Base-by-base conservation (phyloP, 164 flowering plant genomes). In the Stephania cephalantha region DNA sequence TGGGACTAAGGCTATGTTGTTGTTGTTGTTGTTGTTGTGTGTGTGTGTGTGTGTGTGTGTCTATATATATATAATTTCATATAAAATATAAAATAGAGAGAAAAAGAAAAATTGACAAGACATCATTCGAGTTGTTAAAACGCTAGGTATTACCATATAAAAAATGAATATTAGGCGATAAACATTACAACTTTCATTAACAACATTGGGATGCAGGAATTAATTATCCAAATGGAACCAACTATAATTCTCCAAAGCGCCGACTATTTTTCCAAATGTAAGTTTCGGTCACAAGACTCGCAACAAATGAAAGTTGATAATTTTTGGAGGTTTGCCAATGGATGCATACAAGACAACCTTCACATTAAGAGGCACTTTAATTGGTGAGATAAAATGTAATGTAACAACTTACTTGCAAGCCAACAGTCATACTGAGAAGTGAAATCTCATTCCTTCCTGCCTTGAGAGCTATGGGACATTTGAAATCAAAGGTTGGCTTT, bases 361-460 rank as follows among this genome's bases (percentile, higher is more conserved):
- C 2, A 29, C 22, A 17, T 20, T 18, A 70, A 74, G 9, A 4
- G 20, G 4, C 9, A 76, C 71, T 35, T 58, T 25, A 71, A 0
- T 65, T 69, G 3, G 74, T 46, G 55, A 30, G 67, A 72, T 35
- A 18, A 68, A 70, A 46, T 25, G 11, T n/a, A 70, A 46, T 25
- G 11, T n/a, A 70, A 65, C 31, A 67, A 79, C 88, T 79, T 80
- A 96, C 99, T 78, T 84, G 89, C 71, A 92, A 79, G 68, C 99
- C 99, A 73, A 96, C 98, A 70, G 99, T 90, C 98, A 96, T 88
- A 88, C 95, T 87, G 71, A 96, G 82, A 71, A 96, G 82, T 70
- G 94, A 90, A 83, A 96, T 88, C 73, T 94, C 92, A 79, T 96
- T 96, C 73, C 86, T 86, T 69, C 99, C 99, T 55, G 90, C 86